phyloP scores from a whole-genome alignment of 1,139 yeast species.

The Yamadazyma epiphylla region DNA sequence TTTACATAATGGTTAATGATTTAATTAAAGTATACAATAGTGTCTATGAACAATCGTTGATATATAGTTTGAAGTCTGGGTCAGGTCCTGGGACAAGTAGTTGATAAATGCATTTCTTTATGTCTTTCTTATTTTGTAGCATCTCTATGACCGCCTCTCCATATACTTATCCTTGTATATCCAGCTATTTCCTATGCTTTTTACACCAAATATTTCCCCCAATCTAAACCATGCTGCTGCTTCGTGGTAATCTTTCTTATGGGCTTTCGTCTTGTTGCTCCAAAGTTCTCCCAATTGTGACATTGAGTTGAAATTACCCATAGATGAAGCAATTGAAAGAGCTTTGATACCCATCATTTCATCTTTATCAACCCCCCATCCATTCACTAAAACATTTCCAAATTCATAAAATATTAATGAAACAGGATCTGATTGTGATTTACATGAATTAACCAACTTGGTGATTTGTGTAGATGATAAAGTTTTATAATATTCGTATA shows the following conservation, averaged over 20 bases:
- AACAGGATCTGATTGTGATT: constrained; percentile 25
- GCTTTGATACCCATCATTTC: constrained; percentile 57
- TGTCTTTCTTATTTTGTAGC: not conserved
- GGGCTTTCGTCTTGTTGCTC: constrained; percentile 51
- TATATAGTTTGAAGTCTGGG: constrained; percentile 20
- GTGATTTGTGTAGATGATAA: constrained; percentile 23
- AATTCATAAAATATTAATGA: constrained; percentile 48
- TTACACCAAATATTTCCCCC: constrained; percentile 63
- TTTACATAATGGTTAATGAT: constrained; percentile 28
- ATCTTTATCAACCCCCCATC: constrained; percentile 57
- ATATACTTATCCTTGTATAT: constrained; percentile 70
- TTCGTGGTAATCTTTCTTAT: constrained; percentile 54
- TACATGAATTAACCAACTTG: constrained; percentile 23
- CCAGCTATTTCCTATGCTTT: constrained; percentile 72
- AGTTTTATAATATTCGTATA: constrained; percentile 23
- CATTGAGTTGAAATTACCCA: constrained; percentile 72
- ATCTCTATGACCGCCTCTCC: constrained; percentile 12
- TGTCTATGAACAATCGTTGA: constrained; percentile 9
- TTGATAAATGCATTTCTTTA: not conserved
- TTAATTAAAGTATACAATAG: constrained; percentile 26
- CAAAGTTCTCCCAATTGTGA: constrained; percentile 69
- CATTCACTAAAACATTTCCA: constrained; percentile 57
- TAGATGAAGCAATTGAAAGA: constrained; percentile 62
- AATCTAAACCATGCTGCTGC: constrained; percentile 74
- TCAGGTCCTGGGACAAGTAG: not conserved